These are phyloP conservation scores for Plasmodium coatneyi DNA, from an alignment of 169 alveolate genomes.

Conservation along the genomic window DNA sequence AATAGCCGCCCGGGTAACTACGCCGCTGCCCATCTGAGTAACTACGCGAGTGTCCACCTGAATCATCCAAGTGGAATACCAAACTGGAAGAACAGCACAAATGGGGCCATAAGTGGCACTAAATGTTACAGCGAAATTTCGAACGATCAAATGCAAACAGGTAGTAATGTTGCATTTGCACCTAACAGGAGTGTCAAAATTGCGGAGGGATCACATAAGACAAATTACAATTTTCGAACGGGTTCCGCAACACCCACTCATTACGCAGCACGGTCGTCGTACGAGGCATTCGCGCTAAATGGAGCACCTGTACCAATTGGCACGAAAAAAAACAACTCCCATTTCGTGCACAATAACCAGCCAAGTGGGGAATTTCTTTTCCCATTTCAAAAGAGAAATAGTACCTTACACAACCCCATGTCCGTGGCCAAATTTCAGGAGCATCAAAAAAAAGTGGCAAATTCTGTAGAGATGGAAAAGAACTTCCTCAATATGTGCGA, in stretches of 20 bases:
- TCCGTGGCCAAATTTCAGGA: constrained; percentile 13
- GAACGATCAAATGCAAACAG: not conserved
- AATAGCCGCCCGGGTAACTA: not conserved
- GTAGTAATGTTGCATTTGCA: constrained; percentile 27
- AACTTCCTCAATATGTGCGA: not conserved
- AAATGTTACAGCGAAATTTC: not conserved
- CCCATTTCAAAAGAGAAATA: constrained; percentile 51
- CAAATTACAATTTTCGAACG: not conserved
- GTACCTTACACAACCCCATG: constrained; percentile 12
- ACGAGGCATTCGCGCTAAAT: not conserved
- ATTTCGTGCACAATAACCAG: not conserved
- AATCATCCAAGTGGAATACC: not conserved
- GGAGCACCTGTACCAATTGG: not conserved
- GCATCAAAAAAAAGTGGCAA: constrained; percentile 9
- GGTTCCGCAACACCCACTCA: not conserved
- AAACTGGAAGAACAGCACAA: not conserved
- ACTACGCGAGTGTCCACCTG: not conserved
- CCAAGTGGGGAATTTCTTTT: constrained; percentile 5
- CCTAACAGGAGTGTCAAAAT: constrained; percentile 12
- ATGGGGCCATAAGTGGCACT: not conserved
- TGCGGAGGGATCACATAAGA: not conserved
- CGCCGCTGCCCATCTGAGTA: not conserved
- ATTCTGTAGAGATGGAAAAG: constrained; percentile 4
- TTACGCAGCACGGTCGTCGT: not conserved
- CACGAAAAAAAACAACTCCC: constrained; percentile 17